Evolutionary conservation across 306 rosid species (phyloP).

Genomic region (Prunus mume): DNA sequence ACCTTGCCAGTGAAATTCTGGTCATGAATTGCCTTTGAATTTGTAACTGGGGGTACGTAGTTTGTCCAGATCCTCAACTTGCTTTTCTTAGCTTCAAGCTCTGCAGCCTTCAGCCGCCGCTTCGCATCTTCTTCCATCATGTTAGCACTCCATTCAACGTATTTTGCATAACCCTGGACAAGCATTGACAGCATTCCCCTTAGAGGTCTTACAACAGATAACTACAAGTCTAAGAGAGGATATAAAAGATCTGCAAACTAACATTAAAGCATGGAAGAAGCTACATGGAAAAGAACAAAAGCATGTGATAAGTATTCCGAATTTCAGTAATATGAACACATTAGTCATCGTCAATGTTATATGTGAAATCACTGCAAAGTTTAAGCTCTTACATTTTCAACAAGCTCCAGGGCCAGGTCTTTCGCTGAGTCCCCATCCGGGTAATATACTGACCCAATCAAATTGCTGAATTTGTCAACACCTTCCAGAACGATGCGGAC

Average conservation of each 20-base stretch:
- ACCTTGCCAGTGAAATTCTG: constrained; percentile 98
- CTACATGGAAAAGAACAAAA: background rate
- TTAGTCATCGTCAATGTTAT: constrained; percentile 9
- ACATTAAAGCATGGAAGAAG: constrained; percentile 27
- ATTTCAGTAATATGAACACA: constrained; percentile 1
- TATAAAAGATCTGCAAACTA: constrained; percentile 1
- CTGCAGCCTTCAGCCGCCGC: constrained; percentile 75
- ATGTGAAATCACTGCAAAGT: constrained; percentile 10
- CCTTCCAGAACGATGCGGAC: constrained; percentile 95
- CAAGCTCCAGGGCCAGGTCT: constrained; percentile 91
- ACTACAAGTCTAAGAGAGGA: background rate
- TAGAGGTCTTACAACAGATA: constrained; percentile 4
- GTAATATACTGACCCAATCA: constrained; percentile 93
- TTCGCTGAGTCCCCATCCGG: constrained; percentile 92
- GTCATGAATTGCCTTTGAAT: constrained; percentile 95
- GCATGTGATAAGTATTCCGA: constrained; percentile 15
- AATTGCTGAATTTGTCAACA: constrained; percentile 89
- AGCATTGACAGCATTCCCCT: background rate
- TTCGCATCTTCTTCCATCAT: constrained; percentile 98
- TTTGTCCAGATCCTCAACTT: constrained; percentile 84
- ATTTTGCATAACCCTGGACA: constrained; percentile 74
- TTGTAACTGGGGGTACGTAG: constrained; percentile 83
- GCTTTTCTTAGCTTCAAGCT: constrained; percentile 81
- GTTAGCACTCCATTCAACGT: constrained; percentile 98
- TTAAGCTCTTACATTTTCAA: constrained; percentile 64